Base-by-base conservation (phyloP, 306 rosid species). In the Vachellia pachyceras region DNA sequence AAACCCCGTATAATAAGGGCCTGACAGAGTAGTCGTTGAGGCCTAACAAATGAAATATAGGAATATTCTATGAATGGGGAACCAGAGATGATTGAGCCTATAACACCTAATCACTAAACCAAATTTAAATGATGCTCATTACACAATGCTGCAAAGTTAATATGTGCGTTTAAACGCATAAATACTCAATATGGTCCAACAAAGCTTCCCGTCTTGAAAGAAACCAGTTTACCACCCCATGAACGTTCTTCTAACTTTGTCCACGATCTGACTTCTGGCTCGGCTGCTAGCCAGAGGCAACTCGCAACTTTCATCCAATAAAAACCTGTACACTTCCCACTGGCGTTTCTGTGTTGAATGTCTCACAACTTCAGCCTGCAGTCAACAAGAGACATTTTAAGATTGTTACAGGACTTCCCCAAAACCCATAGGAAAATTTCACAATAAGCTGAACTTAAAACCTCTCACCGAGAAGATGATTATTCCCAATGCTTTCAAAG, bases 321-420 rank as follows among this genome's bases (percentile, higher is more conserved):
- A 88, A 85, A 94, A 89, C 83, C 95, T 83, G 90, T 94, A 94
- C 1, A 91, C 94, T 86, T 94, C 97, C 98, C 97, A 94, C 84
- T 94, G 95, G 55, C 91, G 93, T 71, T 81, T 89, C 76, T 81
- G 80, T 12, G 97, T 88, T 54, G 92, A 88, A 85, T 94, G 94
- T 85, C 98, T 88, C 33, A 85, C 88, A 69, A 94, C 85, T 88
- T 94, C 98, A 73, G 98, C 98, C 98, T 94, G 36, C 69, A 81
- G 12, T 33, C 29, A 40, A 36, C 57, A 22, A 29, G 22, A 29
- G 20, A 37, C 5, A 35, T 42, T 70, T 47, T 69, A 47, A 50
- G 10, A 87, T 29, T 64, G 58, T 49, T 3, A 36, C 46, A 36
- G 23, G 50, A 79, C 50, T 79, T 72, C 66, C 52, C 41, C 66